Conservation (phyloP, 225 moss, liverwort and hornwort species). For the Pseudoscleropodium purum region DNA sequence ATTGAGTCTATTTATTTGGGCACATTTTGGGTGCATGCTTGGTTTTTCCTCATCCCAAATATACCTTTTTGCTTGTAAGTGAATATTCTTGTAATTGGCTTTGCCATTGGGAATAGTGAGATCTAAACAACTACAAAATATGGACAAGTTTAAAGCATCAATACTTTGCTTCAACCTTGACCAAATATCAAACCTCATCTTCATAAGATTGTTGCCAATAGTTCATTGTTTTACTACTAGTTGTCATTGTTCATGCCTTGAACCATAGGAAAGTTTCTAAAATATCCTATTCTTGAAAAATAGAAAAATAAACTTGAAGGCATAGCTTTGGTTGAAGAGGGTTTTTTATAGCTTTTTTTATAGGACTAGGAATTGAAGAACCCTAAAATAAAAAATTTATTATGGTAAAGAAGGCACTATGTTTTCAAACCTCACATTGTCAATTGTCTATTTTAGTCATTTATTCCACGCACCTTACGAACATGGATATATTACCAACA, state of each 20-base stretch:
- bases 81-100: background rate
- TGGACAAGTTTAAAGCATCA: background rate
- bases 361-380: background rate
- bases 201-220: background rate
- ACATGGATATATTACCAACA: background rate
- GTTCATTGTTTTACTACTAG: background rate
- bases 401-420: background rate
- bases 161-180: background rate
- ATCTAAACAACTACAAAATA: background rate
- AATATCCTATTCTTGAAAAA: background rate
- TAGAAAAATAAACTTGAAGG: background rate
- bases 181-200: background rate
- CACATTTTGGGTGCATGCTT: background rate
- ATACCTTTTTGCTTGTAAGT: background rate
- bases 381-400: fast-evolving
- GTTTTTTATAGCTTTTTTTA: background rate
- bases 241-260: background rate
- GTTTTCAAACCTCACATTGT: too few species aligned
- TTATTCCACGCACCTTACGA: fast-evolving
- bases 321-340: fast-evolving
- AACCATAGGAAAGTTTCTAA: background rate
- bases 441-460: fast-evolving
- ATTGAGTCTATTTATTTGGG: background rate
- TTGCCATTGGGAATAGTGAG: background rate
- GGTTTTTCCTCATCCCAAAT: background rate